phyloP scores from a whole-genome alignment of 1,284 basidiomycete genomes.

The Peniophora sp. region DNA sequence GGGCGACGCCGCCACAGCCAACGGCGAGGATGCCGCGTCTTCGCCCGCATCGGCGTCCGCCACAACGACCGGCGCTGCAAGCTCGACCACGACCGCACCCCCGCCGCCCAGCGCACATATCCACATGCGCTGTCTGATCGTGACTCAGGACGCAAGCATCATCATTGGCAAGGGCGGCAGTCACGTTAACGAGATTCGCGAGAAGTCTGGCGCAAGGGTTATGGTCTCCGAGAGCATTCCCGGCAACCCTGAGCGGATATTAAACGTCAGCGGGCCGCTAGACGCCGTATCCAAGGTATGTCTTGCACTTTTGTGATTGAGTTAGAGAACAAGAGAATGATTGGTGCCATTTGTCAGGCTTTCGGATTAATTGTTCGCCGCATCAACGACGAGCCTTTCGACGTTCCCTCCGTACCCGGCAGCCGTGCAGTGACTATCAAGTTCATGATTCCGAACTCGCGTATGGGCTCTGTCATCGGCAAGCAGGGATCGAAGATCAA shows the following conservation, averaged over 20 bases:
- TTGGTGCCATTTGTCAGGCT: constrained; percentile 47
- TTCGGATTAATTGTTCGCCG: constrained; percentile 98
- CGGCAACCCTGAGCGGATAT: constrained; percentile 95
- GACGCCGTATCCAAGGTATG: constrained; percentile 96
- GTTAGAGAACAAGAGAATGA: not conserved
- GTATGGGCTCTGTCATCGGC: constrained; percentile 99
- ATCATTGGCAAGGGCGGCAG: constrained; percentile 97
- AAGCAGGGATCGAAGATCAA: constrained; percentile 98
- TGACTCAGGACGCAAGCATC: constrained; percentile 98
- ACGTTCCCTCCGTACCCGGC: constrained; percentile 94
- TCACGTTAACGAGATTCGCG: constrained; percentile 98
- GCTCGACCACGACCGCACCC: constrained; percentile 4
- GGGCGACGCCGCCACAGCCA: constrained; percentile 17
- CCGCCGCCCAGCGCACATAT: constrained; percentile 64
- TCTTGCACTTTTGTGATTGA: constrained; percentile 8
- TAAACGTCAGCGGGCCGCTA: constrained; percentile 95
- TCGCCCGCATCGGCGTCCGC: constrained; percentile 34
- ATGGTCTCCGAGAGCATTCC: constrained; percentile 96
- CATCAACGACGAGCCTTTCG: constrained; percentile 99
- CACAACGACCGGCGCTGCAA: constrained; percentile 21
- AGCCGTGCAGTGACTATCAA: constrained; percentile 98
- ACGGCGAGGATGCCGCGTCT: constrained; percentile 22
- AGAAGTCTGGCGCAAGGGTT: constrained; percentile 93
- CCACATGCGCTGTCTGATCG: constrained; percentile 93
- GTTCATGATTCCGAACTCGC: constrained; percentile 98